A percentile compares a stretch with the other conserved stretches of the same genome.
These are phyloP conservation scores for Kappamyces sp. DNA, from an alignment of 192 early-diverging fungal species.

Conservation along the genomic window DNA sequence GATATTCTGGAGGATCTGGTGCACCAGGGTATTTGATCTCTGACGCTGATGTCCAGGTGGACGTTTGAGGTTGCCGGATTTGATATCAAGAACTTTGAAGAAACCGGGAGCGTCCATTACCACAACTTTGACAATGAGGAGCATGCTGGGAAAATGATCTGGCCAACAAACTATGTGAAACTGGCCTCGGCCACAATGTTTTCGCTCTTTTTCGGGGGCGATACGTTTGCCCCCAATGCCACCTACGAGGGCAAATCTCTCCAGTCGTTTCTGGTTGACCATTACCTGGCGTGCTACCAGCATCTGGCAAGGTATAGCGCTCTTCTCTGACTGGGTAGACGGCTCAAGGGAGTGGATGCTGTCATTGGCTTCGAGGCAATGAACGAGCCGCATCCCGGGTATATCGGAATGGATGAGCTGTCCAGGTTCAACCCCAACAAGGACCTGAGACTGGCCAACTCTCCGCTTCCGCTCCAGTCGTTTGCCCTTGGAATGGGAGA, in stretches of 20 bases:
- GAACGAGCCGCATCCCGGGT: constrained; percentile 71
- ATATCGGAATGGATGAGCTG: constrained; percentile 61
- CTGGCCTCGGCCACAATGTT: constrained; percentile 80
- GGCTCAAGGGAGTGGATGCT: constrained; percentile 55
- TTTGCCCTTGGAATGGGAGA: constrained; percentile 72
- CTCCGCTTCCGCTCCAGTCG: constrained; percentile 66
- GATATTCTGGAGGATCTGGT: constrained; percentile 74
- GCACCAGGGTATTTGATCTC: constrained; percentile 53
- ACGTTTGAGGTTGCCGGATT: constrained; percentile 78
- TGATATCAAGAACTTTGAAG: constrained; percentile 66
- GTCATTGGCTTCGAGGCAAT: constrained; percentile 78
- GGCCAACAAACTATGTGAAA: constrained; percentile 88
- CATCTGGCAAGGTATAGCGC: constrained; percentile 58
- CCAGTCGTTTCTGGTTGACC: constrained; percentile 61
- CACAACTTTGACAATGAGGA: constrained; percentile 54
- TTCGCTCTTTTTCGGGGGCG: constrained; percentile 70
- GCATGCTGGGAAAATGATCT: constrained; percentile 49
- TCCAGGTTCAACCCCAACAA: constrained; percentile 56
- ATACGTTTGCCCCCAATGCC: constrained; percentile 65
- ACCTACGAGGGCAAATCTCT: constrained; percentile 59
- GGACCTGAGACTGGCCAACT: constrained; percentile 65
- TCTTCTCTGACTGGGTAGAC: constrained; percentile 30
- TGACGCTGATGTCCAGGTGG: constrained; percentile 41
- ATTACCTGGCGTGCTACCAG: constrained; percentile 61
- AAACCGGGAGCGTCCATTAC: constrained; percentile 71